These are phyloP conservation scores for Lagerstroemia speciosa DNA, from an alignment of 345 rosid species.

Conservation along the genomic window DNA sequence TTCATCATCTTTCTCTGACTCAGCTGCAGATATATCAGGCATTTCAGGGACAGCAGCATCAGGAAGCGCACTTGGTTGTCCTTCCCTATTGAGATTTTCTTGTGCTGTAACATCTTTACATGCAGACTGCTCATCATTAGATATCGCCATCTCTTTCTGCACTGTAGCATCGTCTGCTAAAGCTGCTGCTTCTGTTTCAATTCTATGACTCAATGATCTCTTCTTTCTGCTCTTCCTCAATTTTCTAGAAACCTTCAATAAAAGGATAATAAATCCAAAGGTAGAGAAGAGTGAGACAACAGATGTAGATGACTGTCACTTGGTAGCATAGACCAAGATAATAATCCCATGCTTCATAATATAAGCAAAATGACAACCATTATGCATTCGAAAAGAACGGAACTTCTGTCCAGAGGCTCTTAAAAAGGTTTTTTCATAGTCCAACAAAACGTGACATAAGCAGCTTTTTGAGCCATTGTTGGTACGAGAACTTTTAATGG, in stretches of 20 bases:
- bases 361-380: background rate
- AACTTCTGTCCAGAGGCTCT: background rate
- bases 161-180: conserved; percentile 26
- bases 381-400: too few species aligned
- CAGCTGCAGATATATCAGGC: conserved; percentile 16
- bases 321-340: background rate
- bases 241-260: conserved; percentile 70
- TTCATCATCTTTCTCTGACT: conserved; percentile 18
- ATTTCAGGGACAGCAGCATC: conserved; percentile 26
- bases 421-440: background rate
- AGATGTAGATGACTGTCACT: background rate
- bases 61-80: conserved; percentile 9
- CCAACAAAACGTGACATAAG: background rate
- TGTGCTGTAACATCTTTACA: conserved; percentile 21
- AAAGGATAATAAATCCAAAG: background rate
- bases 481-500: background rate
- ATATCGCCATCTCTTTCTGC: conserved; percentile 24
- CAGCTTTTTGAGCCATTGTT: background rate
- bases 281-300: background rate
- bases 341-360: background rate
- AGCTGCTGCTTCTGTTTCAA: conserved; percentile 22
- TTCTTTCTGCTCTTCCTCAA: conserved; percentile 63
- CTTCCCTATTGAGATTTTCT: conserved; percentile 15
- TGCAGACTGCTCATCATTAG: conserved; percentile 22
- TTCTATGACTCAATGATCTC: conserved; percentile 24